Evolutionary conservation across 2,329 filamentous ascomycete genomes (phyloP).

Genomic region (Microsporum ferrugineum): DNA sequence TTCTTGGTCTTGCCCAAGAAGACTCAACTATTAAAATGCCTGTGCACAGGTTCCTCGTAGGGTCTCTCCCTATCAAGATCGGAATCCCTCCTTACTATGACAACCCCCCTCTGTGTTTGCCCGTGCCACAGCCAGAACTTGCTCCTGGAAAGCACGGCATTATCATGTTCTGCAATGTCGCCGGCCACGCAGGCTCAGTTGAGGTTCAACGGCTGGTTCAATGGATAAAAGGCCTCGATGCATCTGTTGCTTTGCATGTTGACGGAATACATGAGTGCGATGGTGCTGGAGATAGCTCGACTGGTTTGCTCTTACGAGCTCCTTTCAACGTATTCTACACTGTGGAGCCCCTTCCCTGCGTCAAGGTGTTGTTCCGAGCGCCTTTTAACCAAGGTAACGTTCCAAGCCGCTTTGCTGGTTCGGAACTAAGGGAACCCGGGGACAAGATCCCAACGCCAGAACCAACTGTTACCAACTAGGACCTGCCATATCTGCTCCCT

Average conservation of each 20-base stretch:
- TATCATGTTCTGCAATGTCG: background rate
- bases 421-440: background rate
- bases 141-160: background rate
- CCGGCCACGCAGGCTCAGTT: background rate
- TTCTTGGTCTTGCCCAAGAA: background rate
- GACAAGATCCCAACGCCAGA: background rate
- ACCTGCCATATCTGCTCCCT: slow-evolving; percentile 95
- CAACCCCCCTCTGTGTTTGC: background rate
- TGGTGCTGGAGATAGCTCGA: background rate
- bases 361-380: background rate
- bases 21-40: background rate
- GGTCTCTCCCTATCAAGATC: background rate
- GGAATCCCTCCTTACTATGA: background rate
- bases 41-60: background rate
- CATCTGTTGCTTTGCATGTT: background rate
- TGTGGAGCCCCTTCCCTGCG: background rate
- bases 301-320: background rate
- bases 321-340: background rate
- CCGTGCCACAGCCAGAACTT: background rate
- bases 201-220: background rate
- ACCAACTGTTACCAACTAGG: slow-evolving; percentile 29
- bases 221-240: background rate
- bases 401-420: background rate
- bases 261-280: background rate
- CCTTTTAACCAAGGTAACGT: background rate